Conservation (phyloP, 2,329 filamentous ascomycete genomes). For the Fusarium sp. region DNA sequence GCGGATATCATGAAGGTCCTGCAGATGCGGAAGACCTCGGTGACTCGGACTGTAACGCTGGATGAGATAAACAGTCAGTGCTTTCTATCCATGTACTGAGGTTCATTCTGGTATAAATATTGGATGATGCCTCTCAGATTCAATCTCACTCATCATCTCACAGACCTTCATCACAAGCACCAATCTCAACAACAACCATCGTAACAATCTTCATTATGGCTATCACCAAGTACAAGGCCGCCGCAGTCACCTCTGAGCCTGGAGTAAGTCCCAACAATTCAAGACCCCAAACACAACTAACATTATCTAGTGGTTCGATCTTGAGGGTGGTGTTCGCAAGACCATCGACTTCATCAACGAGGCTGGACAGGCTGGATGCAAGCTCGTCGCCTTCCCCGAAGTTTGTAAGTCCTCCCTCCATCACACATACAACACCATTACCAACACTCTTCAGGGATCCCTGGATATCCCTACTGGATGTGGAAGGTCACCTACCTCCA, state of each 20-base stretch:
- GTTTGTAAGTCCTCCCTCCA: constrained; percentile 48
- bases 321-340: constrained; percentile 65
- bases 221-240: constrained; percentile 44
- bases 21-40: constrained; percentile 10
- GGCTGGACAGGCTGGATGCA: constrained; percentile 64
- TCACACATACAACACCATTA: accelerated
- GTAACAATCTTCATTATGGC: constrained; percentile 13
- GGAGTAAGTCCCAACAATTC: background rate
- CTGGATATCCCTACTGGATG: constrained; percentile 63
- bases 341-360: constrained; percentile 67
- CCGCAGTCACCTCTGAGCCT: constrained; percentile 41
- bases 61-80: background rate
- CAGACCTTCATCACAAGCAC: background rate
- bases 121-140: background rate
- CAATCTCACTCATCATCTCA: background rate
- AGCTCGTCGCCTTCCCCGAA: constrained; percentile 67
- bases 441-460: constrained; percentile 53
- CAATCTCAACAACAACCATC: background rate
- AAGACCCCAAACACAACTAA: background rate
- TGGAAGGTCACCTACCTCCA: constrained; percentile 49
- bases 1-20: constrained; percentile 16
- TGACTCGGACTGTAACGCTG: background rate
- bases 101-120: constrained; percentile 1
- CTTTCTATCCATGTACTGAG: background rate
- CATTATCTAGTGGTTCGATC: constrained; percentile 63